Percentiles rank a stretch among this genome's conserved stretches.
Conservation (phyloP, 768 basidiomycete species). For the Tylopilus plumbeoviolaceoides region DNA sequence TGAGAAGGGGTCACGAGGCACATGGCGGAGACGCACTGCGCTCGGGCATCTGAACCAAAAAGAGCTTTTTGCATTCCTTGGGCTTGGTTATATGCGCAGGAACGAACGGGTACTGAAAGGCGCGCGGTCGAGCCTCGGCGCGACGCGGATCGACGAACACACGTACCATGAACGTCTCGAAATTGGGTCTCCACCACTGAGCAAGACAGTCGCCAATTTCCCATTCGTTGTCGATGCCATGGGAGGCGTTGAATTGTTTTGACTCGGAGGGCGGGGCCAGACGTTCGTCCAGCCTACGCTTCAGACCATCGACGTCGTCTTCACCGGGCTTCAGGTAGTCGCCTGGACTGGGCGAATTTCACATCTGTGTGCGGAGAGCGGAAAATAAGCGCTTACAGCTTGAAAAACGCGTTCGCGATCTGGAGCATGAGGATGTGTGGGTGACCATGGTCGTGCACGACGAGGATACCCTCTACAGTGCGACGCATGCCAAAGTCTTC, state of each 20-base stretch:
- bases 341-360: conserved; percentile 63
- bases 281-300: conserved; percentile 83
- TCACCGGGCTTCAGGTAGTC: conserved; percentile 98
- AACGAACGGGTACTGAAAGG: conserved; percentile 79
- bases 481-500: conserved; percentile 95
- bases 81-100: conserved; percentile 97
- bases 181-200: conserved; percentile 98
- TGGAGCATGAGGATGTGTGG: conserved; percentile 98
- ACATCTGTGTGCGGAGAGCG: neutral
- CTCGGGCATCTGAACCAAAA: conserved; percentile 93
- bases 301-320: conserved; percentile 87
- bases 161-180: conserved; percentile 97
- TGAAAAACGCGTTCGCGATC: conserved; percentile 98
- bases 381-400: conserved; percentile 61
- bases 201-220: conserved; percentile 95
- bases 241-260: conserved; percentile 70
- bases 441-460: conserved; percentile 95
- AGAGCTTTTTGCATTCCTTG: conserved; percentile 97
- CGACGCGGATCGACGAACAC: neutral
- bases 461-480: conserved; percentile 75
- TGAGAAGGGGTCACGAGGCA: neutral
- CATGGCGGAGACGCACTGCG: conserved; percentile 55
- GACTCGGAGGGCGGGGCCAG: conserved; percentile 75
- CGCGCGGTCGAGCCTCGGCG: neutral
- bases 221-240: conserved; percentile 87